A percentile compares a stretch with the other conserved stretches of the same genome.
Evolutionary conservation across 192 early-diverging fungal genomes (phyloP).

Genomic region (Coemansia sp.): DNA sequence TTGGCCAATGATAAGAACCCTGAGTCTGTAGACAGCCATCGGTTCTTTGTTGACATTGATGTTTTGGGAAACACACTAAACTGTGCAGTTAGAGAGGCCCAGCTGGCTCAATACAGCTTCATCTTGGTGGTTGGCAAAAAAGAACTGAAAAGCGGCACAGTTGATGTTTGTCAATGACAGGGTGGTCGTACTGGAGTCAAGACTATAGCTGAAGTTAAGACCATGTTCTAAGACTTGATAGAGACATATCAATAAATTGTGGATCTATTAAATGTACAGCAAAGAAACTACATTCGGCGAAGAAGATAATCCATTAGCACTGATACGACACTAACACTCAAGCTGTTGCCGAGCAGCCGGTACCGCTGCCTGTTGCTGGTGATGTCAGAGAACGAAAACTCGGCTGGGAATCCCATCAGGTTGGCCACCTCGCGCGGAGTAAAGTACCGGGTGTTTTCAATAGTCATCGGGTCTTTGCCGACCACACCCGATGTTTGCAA

Average conservation of each 20-base stretch:
- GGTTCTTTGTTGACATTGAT: slow-evolving; percentile 82
- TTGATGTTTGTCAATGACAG: slow-evolving; percentile 71
- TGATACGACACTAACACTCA: slow-evolving; percentile 81
- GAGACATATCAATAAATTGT: slow-evolving; percentile 37
- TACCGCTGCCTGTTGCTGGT: slow-evolving; percentile 75
- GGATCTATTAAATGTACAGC: neutral
- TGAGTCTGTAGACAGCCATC: slow-evolving; percentile 56
- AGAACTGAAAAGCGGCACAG: slow-evolving; percentile 65
- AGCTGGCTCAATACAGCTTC: slow-evolving; percentile 82
- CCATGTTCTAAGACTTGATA: slow-evolving; percentile 60
- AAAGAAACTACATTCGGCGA: slow-evolving; percentile 35
- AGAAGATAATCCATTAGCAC: slow-evolving; percentile 73
- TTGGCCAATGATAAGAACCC: slow-evolving; percentile 40
- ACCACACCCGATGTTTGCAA: slow-evolving; percentile 23
- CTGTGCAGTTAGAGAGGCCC: slow-evolving; percentile 78
- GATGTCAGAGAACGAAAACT: slow-evolving; percentile 69
- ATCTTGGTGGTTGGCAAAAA: slow-evolving; percentile 83
- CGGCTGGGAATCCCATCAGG: slow-evolving; percentile 76
- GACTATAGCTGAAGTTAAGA: slow-evolving; percentile 57
- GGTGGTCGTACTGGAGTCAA: slow-evolving; percentile 64
- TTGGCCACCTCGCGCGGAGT: slow-evolving; percentile 67
- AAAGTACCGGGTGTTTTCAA: slow-evolving; percentile 53
- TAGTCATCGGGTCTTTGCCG: slow-evolving; percentile 31
- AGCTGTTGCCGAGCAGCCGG: slow-evolving; percentile 85
- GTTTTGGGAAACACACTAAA: slow-evolving; percentile 62